A percentile compares a stretch with the other conserved stretches of the same genome.
These are phyloP conservation scores for Suillus occidentalis DNA, from an alignment of 768 basidiomycete species.

Conservation along the genomic window DNA sequence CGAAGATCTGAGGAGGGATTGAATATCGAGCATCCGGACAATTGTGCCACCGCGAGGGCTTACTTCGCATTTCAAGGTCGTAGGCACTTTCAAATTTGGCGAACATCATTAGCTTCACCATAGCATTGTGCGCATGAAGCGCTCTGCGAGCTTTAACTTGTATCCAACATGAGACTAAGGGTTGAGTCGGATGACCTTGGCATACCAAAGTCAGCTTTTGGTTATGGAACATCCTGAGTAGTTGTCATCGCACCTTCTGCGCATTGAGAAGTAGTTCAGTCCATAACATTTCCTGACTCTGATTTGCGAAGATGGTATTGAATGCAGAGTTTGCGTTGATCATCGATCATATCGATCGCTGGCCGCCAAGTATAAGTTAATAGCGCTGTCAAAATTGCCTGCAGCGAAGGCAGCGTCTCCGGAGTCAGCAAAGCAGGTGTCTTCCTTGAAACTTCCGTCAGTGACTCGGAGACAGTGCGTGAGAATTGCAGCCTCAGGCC, in stretches of 20 bases:
- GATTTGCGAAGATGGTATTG: neutral
- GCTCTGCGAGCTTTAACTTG: neutral
- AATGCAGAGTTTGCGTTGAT: neutral
- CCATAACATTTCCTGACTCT: neutral
- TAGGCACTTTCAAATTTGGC: neutral
- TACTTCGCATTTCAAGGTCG: neutral
- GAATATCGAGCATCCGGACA: neutral
- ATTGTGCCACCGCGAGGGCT: neutral
- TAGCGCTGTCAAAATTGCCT: neutral
- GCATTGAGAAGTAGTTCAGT: neutral
- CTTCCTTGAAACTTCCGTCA: neutral
- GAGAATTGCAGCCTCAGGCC: no score
- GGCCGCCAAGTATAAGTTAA: neutral
- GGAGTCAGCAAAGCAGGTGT: neutral
- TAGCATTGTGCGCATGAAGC: neutral
- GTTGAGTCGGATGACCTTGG: neutral
- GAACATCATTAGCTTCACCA: neutral
- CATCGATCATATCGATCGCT: no score
- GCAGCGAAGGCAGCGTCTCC: neutral
- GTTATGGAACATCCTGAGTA: neutral
- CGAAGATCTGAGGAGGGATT: neutral
- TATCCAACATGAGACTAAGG: neutral
- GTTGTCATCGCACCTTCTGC: neutral
- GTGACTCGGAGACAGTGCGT: no score
- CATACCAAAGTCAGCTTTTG: neutral